Evolutionary conservation across 83 land plant genomes (phyloP).

Genomic region (Diphasiastrum complanatum): DNA sequence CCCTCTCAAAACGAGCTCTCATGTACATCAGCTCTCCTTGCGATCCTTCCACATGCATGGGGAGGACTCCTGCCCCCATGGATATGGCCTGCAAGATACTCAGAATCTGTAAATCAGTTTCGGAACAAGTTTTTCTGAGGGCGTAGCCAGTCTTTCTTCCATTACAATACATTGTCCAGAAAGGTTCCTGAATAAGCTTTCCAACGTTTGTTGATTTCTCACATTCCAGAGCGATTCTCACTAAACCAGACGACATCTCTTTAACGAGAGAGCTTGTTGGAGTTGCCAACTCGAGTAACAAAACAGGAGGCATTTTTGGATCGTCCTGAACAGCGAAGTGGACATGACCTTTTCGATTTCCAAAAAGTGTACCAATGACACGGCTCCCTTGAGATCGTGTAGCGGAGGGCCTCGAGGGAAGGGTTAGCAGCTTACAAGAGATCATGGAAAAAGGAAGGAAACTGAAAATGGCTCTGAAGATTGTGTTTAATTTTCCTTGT

Average conservation of each 20-base stretch:
- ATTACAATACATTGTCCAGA: constrained; percentile 15
- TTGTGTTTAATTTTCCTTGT: too few relatives aligned
- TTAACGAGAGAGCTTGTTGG: constrained; percentile 5
- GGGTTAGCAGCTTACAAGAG: too few relatives aligned
- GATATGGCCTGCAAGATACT: constrained; percentile 2
- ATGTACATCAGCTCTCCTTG: constrained; percentile 10
- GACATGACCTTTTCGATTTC: constrained; percentile 4
- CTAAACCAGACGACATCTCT: constrained; percentile 12
- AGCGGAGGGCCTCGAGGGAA: too few relatives aligned
- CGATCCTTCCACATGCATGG: neutral
- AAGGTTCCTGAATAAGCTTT: neutral
- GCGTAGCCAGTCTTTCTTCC: constrained; percentile 10
- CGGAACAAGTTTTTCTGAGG: constrained; percentile 6
- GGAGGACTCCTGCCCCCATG: constrained; percentile 13
- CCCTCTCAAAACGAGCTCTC: constrained; percentile 12
- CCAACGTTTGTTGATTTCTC: neutral
- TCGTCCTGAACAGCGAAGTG: constrained; percentile 12
- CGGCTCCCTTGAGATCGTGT: constrained; percentile 1
- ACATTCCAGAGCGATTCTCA: constrained; percentile 11
- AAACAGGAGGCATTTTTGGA: neutral
- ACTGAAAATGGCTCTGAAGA: too few relatives aligned
- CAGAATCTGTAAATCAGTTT: neutral
- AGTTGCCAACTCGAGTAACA: constrained; percentile 4
- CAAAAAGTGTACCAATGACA: constrained; percentile 11
- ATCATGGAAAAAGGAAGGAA: too few relatives aligned